Base-by-base conservation (phyloP, 208 protist species). In the Leishmania martiniquensis region DNA sequence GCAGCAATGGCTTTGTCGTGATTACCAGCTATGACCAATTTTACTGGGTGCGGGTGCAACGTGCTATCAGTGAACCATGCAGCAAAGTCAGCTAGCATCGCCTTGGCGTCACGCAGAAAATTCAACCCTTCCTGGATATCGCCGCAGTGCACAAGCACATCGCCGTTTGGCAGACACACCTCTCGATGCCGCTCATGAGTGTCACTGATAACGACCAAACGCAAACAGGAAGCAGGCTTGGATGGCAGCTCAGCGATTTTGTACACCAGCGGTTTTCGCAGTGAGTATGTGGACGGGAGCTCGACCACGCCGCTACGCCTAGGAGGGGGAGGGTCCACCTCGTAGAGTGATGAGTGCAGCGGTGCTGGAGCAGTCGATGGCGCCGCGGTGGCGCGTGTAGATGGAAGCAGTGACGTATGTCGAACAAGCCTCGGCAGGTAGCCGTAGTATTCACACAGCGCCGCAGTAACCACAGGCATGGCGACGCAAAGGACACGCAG, bases 1-100 rank as follows among this genome's bases (percentile, higher is more conserved):
- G 74, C 57, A 32, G 76, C 72, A 9, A 94, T 69, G 2, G 68
- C 59, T 13, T 68, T 84, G 72, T 97, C 95, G 79, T 97, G 93
- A 76, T 98, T 98, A 25, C 95, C 95, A 0, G 79, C 93, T 47
- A 98, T 95, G 55, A 96, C 59, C 25, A 98, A 72, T 79, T 98
- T 98, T 44, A 94, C 87, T 1, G 81, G 65, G 74, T 97, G 92
- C 15, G 95, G 93, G 47, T 93, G 94, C 10, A 84, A 65, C 44
- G 54, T 57, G 9, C 52, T 54, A 47, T 75, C 80, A 25, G 77
- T 85, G 68, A 98, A 68, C 87, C 90, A 98, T 9, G 45, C 68
- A 47, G 86, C 81, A 74, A 98, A 96, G 75, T 93, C 84, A 15
- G 52, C 47, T 7, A 93, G 44, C 60, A 78, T 77, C 37, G 76